These are phyloP conservation scores for Neopestalotiopsis sp. DNA, from an alignment of 2,329 filamentous ascomycete species.

Conservation along the genomic window DNA sequence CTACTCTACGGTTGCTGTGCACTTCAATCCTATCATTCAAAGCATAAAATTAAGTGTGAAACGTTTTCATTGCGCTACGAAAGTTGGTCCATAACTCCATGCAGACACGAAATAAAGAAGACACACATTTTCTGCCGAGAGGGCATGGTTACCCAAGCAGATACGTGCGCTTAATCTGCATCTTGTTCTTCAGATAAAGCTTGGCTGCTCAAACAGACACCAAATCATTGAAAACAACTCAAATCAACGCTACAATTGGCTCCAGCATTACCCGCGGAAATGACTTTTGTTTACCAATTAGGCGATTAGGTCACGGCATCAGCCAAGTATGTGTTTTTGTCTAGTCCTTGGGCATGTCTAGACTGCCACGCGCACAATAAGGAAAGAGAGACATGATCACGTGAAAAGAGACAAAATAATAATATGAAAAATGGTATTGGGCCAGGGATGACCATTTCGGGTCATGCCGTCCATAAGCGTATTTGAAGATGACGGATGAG, in stretches of 20 bases:
- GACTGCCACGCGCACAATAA: background rate
- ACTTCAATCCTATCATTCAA: background rate
- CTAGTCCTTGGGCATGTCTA: slow-evolving; percentile 4
- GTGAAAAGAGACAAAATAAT: slow-evolving; percentile 48
- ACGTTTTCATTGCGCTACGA: background rate
- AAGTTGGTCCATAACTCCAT: background rate
- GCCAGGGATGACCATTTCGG: slow-evolving; percentile 31
- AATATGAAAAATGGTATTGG: slow-evolving; percentile 51
- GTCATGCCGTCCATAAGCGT: slow-evolving; percentile 37
- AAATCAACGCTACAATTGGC: background rate
- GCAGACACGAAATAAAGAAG: background rate
- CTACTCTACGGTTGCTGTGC: too few species aligned
- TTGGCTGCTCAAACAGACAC: background rate
- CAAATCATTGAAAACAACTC: background rate
- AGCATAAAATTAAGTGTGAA: background rate
- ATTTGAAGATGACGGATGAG: slow-evolving; percentile 22
- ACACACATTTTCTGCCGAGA: background rate
- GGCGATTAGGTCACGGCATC: background rate
- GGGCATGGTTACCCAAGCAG: background rate
- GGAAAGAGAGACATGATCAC: slow-evolving; percentile 22
- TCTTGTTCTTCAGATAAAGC: background rate
- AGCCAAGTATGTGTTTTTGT: slow-evolving; percentile 6
- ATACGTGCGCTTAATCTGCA: background rate
- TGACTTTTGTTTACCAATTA: background rate
- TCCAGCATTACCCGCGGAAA: background rate